These are phyloP conservation scores for Alternaria brassicae DNA, from an alignment of 2,329 filamentous ascomycete genomes.

Conservation along the genomic window DNA sequence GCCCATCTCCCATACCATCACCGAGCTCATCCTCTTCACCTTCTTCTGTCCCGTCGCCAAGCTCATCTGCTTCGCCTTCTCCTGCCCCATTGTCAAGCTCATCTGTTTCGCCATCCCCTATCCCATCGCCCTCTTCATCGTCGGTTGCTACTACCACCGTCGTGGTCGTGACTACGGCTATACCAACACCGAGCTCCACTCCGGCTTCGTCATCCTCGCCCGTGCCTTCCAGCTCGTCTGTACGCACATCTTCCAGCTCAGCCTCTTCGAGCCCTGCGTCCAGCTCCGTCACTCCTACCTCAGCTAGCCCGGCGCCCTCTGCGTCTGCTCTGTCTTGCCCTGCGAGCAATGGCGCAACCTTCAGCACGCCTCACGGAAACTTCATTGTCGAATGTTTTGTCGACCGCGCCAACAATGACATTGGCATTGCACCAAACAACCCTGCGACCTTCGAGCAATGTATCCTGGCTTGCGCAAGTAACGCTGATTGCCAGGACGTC, in stretches of 20 bases:
- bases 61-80: neutral
- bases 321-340: conserved; percentile 13
- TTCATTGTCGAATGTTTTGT: conserved; percentile 23
- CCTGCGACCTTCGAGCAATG: conserved; percentile 9
- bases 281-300: conserved; percentile 1
- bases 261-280: neutral
- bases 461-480: conserved; percentile 12
- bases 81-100: neutral
- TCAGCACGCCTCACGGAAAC: conserved; percentile 12
- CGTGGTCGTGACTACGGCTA: neutral
- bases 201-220: neutral
- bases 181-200: neutral
- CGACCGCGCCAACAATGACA: conserved; percentile 13
- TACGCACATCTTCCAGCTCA: neutral
- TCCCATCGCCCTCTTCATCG: neutral
- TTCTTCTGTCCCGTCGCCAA: neutral
- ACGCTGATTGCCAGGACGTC: conserved; percentile 10
- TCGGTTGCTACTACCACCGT: neutral
- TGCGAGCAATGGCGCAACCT: conserved; percentile 8
- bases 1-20: neutral
- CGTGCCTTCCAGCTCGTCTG: neutral
- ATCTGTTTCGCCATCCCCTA: neutral
- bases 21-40: neutral
- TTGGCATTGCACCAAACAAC: conserved; percentile 5
- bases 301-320: neutral